phyloP scores from a whole-genome alignment of 192 early-diverging fungal genomes.

The Paraglomus occultum region DNA sequence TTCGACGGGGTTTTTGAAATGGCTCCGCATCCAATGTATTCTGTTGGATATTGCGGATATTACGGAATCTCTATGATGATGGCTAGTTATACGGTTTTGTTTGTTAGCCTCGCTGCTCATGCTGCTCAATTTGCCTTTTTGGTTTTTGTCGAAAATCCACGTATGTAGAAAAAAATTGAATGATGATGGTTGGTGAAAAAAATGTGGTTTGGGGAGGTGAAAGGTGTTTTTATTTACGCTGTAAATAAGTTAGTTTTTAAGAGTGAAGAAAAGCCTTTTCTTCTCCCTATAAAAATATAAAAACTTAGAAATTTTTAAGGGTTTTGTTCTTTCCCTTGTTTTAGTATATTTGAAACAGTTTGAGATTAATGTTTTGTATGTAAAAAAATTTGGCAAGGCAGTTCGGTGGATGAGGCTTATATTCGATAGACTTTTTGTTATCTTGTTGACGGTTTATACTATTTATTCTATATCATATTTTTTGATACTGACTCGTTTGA shows the following conservation, averaged over 20 bases:
- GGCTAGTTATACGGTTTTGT: conserved; percentile 88
- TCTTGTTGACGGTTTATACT: too few relatives aligned
- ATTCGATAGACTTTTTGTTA: too few relatives aligned
- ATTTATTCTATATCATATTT: not conserved
- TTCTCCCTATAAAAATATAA: too few relatives aligned
- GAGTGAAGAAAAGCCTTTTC: too few relatives aligned
- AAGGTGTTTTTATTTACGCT: too few relatives aligned
- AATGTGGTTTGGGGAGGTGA: too few relatives aligned
- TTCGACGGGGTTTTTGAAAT: conserved; percentile 95
- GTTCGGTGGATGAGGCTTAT: too few relatives aligned
- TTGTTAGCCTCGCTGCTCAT: conserved; percentile 85
- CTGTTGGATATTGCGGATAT: conserved; percentile 94
- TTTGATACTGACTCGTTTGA: not conserved
- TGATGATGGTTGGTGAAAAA: too few relatives aligned
- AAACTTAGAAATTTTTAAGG: too few relatives aligned
- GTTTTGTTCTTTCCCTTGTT: too few relatives aligned
- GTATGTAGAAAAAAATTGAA: conserved; percentile 51
- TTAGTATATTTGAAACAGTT: not conserved
- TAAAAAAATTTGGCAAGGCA: too few relatives aligned
- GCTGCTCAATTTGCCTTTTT: conserved; percentile 87
- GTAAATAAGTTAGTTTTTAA: too few relatives aligned
- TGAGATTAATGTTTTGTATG: not conserved
- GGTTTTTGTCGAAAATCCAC: conserved; percentile 89
- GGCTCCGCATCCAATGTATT: conserved; percentile 99
- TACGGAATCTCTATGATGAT: conserved; percentile 93